phyloP scores from a whole-genome alignment of 306 rosid genomes.

The Morella rubra region DNA sequence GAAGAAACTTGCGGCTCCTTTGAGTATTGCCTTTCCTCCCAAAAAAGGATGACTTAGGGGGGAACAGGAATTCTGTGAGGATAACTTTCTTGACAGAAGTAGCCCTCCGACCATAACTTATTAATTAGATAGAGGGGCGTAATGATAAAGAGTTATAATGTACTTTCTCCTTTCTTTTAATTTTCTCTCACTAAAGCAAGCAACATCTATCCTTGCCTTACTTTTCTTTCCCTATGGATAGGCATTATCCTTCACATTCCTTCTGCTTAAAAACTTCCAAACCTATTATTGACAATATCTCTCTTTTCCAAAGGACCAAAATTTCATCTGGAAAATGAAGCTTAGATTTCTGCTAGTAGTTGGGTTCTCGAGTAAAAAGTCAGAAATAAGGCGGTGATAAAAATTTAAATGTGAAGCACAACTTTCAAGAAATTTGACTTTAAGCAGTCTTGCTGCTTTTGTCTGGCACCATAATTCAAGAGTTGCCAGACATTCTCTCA shows the following conservation, averaged over 20 bases:
- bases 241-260: not conserved
- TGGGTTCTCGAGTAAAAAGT: not conserved
- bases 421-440: not conserved
- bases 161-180: not conserved
- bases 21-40: not conserved
- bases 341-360: not conserved
- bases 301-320: not conserved
- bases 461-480: not conserved
- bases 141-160: not conserved
- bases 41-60: not conserved
- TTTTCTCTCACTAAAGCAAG: not conserved
- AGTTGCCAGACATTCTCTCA: not conserved
- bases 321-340: not conserved
- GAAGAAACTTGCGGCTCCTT: not conserved
- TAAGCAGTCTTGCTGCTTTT: not conserved
- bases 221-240: not conserved
- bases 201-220: not conserved
- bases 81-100: not conserved
- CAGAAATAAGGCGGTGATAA: not conserved
- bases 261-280: not conserved
- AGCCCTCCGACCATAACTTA: not conserved
- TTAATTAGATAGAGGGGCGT: not conserved
- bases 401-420: not conserved
- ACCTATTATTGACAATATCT: not conserved
- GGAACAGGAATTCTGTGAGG: not conserved